These are phyloP conservation scores for Aspergillus ostianus DNA, from an alignment of 495 filamentous ascomycete species.

Conservation along the genomic window DNA sequence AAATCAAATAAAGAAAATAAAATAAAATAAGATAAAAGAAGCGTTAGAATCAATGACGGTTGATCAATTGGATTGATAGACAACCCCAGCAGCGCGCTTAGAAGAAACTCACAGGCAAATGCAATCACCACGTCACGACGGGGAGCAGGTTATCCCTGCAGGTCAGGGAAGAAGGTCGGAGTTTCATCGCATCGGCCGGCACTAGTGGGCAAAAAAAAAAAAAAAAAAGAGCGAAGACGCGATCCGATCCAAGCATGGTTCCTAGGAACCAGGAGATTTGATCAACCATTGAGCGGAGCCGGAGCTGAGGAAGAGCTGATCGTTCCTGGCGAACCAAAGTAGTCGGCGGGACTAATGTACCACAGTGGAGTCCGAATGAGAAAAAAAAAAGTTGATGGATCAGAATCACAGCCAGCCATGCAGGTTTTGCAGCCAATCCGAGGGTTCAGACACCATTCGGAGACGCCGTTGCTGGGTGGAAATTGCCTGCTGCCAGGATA, in stretches of 20 bases:
- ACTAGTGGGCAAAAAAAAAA: neutral
- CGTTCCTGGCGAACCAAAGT: conserved; percentile 17
- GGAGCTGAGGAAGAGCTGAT: conserved; percentile 12
- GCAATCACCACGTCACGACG: conserved; percentile 17
- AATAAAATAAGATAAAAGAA: conserved; percentile 1
- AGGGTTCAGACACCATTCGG: neutral
- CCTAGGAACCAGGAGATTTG: neutral
- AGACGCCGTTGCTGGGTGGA: neutral
- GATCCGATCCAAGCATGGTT: neutral
- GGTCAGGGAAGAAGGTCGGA: neutral
- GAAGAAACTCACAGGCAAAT: conserved; percentile 11
- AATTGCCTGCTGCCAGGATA: neutral
- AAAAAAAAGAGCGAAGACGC: conserved; percentile 9
- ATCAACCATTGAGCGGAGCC: conserved; percentile 2
- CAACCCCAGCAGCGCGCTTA: conserved; percentile 12
- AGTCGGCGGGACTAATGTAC: conserved; percentile 6
- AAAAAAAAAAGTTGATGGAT: conserved; percentile 13
- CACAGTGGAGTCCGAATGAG: neutral
- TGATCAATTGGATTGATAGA: conserved; percentile 10
- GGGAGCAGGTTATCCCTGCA: conserved; percentile 10
- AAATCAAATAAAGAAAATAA: neutral
- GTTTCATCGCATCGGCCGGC: conserved; percentile 1
- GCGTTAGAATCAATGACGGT: neutral
- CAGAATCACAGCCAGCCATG: conserved; percentile 15
- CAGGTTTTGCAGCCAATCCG: neutral